phyloP scores from a whole-genome alignment of 371 early-diverging fungal genomes.

The Funneliformis caledonium region DNA sequence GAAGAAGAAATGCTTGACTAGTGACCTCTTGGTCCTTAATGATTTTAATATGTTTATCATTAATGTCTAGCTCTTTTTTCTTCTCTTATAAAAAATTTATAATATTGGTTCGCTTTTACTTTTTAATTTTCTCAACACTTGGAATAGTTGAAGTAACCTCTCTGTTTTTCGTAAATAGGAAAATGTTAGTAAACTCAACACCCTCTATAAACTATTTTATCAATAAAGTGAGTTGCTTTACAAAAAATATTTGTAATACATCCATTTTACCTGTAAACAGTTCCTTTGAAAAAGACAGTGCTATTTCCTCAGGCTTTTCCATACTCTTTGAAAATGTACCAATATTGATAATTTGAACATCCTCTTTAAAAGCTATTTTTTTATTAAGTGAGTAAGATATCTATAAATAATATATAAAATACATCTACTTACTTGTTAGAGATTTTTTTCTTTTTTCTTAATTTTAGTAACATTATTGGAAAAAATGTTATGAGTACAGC shows the following conservation, averaged over 20 bases:
- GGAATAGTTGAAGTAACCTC: not conserved
- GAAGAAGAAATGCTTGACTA: not conserved
- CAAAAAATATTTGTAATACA: constrained; percentile 29
- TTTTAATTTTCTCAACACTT: not conserved
- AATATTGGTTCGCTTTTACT: not conserved
- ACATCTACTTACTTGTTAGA: no score
- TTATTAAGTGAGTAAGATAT: no score
- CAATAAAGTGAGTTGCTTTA: not conserved
- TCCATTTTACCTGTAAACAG: constrained; percentile 10
- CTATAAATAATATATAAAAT: no score
- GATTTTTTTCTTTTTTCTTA: no score
- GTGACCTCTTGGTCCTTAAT: not conserved
- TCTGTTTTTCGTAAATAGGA: not conserved
- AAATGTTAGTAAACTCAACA: not conserved
- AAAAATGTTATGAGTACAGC: no score
- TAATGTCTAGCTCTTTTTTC: no score
- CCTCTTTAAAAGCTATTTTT: no score
- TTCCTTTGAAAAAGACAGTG: no score
- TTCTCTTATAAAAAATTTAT: not conserved
- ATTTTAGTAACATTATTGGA: no score
- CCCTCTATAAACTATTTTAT: constrained; percentile 3
- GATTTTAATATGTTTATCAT: not conserved
- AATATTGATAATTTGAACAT: no score
- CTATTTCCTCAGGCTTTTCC: no score
- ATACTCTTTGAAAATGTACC: no score